A percentile compares a stretch with the other conserved stretches of the same genome.
Evolutionary conservation across 2,329 filamentous ascomycete species (phyloP).

Genomic region (Arthrocladium fulminans): DNA sequence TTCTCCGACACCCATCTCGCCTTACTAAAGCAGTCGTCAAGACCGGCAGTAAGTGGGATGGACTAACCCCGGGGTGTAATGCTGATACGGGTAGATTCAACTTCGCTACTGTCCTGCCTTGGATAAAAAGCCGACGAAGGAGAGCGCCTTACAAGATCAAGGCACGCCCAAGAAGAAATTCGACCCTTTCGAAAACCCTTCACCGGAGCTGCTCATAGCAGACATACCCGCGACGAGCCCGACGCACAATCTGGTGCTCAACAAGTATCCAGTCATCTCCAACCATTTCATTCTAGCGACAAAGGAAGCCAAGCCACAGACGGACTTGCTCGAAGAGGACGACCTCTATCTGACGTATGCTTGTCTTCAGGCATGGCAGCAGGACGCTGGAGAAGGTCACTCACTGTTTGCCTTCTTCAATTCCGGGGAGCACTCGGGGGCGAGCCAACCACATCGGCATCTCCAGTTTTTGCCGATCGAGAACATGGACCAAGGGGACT

Average conservation of each 20-base stretch:
- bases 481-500: constrained; percentile 29
- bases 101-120: constrained; percentile 42
- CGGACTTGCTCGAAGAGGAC: constrained; percentile 34
- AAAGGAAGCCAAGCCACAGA: constrained; percentile 35
- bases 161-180: constrained; percentile 23
- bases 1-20: constrained; percentile 22
- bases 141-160: constrained; percentile 8
- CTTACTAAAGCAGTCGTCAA: constrained; percentile 11
- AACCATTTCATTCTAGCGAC: constrained; percentile 44
- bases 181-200: constrained; percentile 39
- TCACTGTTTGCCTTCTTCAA: constrained; percentile 42
- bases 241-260: constrained; percentile 36
- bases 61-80: background rate
- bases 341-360: constrained; percentile 35
- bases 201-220: constrained; percentile 34
- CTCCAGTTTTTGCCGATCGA: constrained; percentile 41
- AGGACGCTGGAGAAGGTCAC: constrained; percentile 15
- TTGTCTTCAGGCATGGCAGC: constrained; percentile 35
- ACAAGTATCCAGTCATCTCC: constrained; percentile 42
- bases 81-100: constrained; percentile 32
- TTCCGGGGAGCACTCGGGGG: constrained; percentile 40
- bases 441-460: constrained; percentile 41
- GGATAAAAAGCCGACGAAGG: constrained; percentile 32
- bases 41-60: constrained; percentile 14
- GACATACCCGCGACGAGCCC: constrained; percentile 28